phyloP scores from a whole-genome alignment of 192 early-diverging fungal genomes.

The Backusella luteola region DNA sequence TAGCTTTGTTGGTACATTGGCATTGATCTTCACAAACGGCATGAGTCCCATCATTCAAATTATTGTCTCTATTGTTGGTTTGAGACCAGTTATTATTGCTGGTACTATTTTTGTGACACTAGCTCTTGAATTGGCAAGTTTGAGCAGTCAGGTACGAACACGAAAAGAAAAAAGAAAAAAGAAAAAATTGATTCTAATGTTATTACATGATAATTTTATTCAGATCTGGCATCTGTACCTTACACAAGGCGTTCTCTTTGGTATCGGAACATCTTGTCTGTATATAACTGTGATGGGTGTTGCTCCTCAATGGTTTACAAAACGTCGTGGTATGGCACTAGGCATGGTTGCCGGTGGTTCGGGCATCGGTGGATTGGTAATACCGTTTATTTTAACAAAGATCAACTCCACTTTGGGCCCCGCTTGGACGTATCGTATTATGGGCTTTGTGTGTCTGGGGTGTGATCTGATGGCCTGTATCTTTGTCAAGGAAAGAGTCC shows the following conservation, averaged over 20 bases:
- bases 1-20: slow-evolving; percentile 28
- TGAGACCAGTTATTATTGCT: slow-evolving; percentile 10
- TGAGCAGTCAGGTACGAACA: background rate
- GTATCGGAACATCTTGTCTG: slow-evolving; percentile 39
- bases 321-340: slow-evolving; percentile 51
- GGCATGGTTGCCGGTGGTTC: slow-evolving; percentile 59
- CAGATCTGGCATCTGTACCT: slow-evolving; percentile 62
- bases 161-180: background rate
- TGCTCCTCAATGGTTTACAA: slow-evolving; percentile 58
- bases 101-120: slow-evolving; percentile 14
- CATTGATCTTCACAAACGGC: slow-evolving; percentile 7
- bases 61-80: slow-evolving; percentile 11
- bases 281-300: slow-evolving; percentile 31
- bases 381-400: slow-evolving; percentile 54
- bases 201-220: background rate
- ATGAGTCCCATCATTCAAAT: slow-evolving; percentile 27
- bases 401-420: slow-evolving; percentile 55
- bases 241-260: slow-evolving; percentile 59
- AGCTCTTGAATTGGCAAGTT: slow-evolving; percentile 23
- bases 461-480: background rate
- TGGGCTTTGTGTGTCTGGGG: slow-evolving; percentile 26
- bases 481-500: slow-evolving; percentile 17
- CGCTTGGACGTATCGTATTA: slow-evolving; percentile 44
- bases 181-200: background rate
- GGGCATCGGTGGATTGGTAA: slow-evolving; percentile 69